phyloP scores from a whole-genome alignment of 139 green algal species.

The Raphidocelis subcapitata region DNA sequence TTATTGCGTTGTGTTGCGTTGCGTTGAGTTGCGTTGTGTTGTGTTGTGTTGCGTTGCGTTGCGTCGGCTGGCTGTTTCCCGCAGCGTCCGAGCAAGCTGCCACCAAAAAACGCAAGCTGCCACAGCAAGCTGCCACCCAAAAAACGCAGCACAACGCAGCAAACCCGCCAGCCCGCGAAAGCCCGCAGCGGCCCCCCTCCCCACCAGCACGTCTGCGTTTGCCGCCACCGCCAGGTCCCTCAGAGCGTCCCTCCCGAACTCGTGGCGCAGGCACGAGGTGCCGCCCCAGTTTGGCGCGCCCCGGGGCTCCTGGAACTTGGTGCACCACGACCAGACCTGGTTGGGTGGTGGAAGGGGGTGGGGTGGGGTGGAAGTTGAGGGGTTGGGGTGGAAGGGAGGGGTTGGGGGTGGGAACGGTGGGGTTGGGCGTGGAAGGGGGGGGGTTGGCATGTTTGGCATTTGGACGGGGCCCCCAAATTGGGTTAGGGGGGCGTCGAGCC shows the following conservation, averaged over 20 bases:
- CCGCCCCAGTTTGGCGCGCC: conserved; percentile 17
- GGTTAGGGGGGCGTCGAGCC: no score
- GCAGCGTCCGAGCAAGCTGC: no score
- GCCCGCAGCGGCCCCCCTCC: no score
- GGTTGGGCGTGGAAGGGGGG: not conserved
- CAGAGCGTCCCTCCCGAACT: conserved; percentile 6
- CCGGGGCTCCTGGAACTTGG: conserved; percentile 17
- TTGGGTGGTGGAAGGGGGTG: not conserved
- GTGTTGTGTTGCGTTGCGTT: no score
- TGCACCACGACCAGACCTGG: conserved; percentile 34
- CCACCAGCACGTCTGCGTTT: conserved; percentile 23
- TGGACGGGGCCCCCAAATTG: not conserved
- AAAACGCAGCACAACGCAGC: no score
- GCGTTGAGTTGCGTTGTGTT: no score
- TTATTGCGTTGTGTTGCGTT: no score
- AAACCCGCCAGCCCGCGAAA: no score
- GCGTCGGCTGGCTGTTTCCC: no score
- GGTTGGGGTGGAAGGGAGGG: not conserved
- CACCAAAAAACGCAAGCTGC: no score
- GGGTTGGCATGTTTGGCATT: no score
- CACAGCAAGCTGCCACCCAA: no score
- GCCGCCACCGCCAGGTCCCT: conserved; percentile 3
- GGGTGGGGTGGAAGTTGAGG: not conserved
- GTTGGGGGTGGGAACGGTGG: not conserved
- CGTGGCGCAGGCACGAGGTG: conserved; percentile 20